Evolutionary conservation across 345 rosid genomes (phyloP), one percentile per base, ranked within the genome.

Genomic region (Linum trigynum): DNA sequence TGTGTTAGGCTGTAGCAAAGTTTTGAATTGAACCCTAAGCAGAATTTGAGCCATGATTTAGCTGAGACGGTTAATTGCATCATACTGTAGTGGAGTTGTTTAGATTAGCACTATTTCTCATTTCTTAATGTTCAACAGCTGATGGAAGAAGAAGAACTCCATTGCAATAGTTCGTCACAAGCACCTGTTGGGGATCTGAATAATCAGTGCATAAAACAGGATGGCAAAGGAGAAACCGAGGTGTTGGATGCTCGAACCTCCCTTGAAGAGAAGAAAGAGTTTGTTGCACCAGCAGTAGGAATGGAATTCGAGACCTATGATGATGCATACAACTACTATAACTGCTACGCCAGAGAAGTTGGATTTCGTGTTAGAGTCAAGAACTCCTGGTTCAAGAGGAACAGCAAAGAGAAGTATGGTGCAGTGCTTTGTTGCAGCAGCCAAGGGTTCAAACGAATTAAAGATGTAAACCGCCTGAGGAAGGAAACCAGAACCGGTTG

Each of bases 351-450:
- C 42, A 77, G 80, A 51, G 89, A 89, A 77, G 76, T 74, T 7
- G 94, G 96, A 32, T 89, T 89, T 65, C 72, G 89, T 4, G 89
- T 86, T 35, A 76, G 96, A 73, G 94, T 89, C 50, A 89, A 86
- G 80, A 84, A 84, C 69, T 89, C 96, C 1, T 86, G 96, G 96
- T 84, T 85, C 68, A 85, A 88, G 74, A 77, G 96, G n/a, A 86
- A 84, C 67, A 84, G 92, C 60, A 80, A 77, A 59, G 96, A 86
- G 78, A 84, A 84, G 76, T 84, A 83, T 7, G 87, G 96, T 50
- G 92, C 90, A 1, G 91, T 86, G 39, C 91, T 86, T 64, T 84
- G 92, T 56, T 86, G 96, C 77, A 86, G 90, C 66, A 84, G 88
- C 68, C 88, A 86, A 73, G 96, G 96, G 42, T 86, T 88, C 63